phyloP scores from a whole-genome alignment of 2,329 filamentous ascomycete genomes.

The Aphanocladium album region DNA sequence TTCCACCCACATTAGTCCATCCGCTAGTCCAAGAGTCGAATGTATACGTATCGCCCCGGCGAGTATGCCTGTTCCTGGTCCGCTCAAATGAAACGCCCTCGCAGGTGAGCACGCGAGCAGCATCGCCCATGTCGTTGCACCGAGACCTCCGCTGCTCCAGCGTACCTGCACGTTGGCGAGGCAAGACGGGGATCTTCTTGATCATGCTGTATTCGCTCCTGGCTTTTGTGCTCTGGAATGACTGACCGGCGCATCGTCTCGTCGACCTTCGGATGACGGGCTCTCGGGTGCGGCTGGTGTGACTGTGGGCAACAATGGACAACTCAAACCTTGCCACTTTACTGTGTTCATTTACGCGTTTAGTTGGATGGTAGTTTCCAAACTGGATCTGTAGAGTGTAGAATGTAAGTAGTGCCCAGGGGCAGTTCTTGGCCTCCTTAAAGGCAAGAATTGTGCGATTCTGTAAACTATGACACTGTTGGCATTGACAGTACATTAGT shows the following conservation, averaged over 20 bases:
- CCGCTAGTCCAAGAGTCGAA: background rate
- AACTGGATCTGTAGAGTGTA: too few relatives aligned
- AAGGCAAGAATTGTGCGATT: too few relatives aligned
- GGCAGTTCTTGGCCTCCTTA: too few relatives aligned
- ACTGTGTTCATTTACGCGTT: too few relatives aligned
- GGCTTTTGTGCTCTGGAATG: background rate
- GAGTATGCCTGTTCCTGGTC: background rate
- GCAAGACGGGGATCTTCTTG: background rate
- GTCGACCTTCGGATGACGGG: background rate
- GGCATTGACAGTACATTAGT: too few relatives aligned
- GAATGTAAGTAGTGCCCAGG: too few relatives aligned
- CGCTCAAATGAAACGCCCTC: background rate
- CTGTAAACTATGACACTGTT: too few relatives aligned
- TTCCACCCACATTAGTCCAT: background rate
- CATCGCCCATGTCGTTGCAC: background rate
- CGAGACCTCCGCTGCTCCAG: background rate
- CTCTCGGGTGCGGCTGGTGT: background rate
- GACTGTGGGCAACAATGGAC: background rate
- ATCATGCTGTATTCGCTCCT: background rate
- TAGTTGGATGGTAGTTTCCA: too few relatives aligned
- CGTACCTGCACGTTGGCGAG: background rate
- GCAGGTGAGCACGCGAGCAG: conserved; percentile 6
- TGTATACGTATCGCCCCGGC: background rate
- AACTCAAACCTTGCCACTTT: background rate
- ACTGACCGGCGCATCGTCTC: background rate